Percentiles rank a stretch among this genome's conserved stretches.
These are phyloP conservation scores for Sporothrix mexicana DNA, from an alignment of 2,329 filamentous ascomycete genomes.

Conservation along the genomic window DNA sequence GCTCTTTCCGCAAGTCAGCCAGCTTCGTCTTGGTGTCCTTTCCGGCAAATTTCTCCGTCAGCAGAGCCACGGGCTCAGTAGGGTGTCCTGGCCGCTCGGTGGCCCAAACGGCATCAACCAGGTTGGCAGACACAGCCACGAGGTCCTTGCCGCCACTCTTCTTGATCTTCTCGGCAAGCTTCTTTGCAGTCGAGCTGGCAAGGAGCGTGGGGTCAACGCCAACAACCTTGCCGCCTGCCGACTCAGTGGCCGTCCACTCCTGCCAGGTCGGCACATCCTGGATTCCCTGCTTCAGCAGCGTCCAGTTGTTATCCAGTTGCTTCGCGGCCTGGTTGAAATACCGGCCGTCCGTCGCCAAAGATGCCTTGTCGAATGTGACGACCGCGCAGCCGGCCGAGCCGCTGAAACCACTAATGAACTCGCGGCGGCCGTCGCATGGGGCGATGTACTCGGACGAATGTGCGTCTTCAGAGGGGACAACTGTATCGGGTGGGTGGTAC, in stretches of 20 bases:
- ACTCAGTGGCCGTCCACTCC: constrained; percentile 89
- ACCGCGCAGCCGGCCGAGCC: constrained; percentile 94
- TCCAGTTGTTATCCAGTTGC: constrained; percentile 91
- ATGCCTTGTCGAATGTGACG: constrained; percentile 83
- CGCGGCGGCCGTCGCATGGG: constrained; percentile 88
- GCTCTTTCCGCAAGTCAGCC: constrained; percentile 82
- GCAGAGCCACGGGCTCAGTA: constrained; percentile 74
- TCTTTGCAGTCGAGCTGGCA: constrained; percentile 66
- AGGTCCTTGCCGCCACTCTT: constrained; percentile 82
- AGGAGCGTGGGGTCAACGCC: constrained; percentile 90
- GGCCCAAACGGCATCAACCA: constrained; percentile 92
- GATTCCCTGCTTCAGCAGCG: constrained; percentile 87
- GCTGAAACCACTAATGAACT: constrained; percentile 91
- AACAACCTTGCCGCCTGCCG: constrained; percentile 83
- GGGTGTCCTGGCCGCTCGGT: constrained; percentile 74
- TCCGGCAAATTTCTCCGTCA: constrained; percentile 76
- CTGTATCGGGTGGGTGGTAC: constrained; percentile 52
- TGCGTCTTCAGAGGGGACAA: constrained; percentile 95
- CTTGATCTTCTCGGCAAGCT: constrained; percentile 83
- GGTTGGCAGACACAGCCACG: constrained; percentile 76
- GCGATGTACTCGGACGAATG: constrained; percentile 99
- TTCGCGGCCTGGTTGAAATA: constrained; percentile 97
- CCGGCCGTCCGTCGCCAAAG: constrained; percentile 90
- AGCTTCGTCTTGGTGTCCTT: constrained; percentile 85
- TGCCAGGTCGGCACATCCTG: constrained; percentile 97